A percentile compares a stretch with the other conserved stretches of the same genome.
These are phyloP conservation scores for Barnettozyma hawaiiensis DNA, from an alignment of 1,139 yeast species.

Conservation along the genomic window DNA sequence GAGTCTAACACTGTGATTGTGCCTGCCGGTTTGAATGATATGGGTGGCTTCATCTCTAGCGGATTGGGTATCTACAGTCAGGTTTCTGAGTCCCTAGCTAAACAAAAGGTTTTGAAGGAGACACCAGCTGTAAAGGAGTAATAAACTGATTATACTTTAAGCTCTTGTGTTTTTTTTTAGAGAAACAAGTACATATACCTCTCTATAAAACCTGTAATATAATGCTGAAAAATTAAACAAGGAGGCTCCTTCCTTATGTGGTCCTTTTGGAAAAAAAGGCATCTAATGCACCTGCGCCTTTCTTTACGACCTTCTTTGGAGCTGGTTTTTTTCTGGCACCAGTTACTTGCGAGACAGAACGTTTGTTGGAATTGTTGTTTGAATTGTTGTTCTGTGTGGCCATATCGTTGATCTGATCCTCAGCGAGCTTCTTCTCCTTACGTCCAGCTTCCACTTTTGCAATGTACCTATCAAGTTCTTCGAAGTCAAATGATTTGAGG, in stretches of 20 bases:
- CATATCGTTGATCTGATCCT: conserved; percentile 32
- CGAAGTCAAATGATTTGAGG: conserved; percentile 26
- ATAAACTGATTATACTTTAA: background rate
- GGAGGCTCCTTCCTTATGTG: background rate
- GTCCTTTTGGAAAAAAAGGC: conserved; percentile 20
- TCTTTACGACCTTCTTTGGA: conserved; percentile 41
- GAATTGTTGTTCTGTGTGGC: conserved; percentile 26
- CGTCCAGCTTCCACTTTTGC: conserved; percentile 29
- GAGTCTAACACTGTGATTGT: conserved; percentile 73
- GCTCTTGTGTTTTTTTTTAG: background rate
- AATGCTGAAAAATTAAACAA: background rate
- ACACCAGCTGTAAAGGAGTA: background rate
- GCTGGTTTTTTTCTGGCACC: conserved; percentile 37
- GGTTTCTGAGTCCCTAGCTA: conserved; percentile 30
- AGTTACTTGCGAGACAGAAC: conserved; percentile 22
- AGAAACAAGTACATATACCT: background rate
- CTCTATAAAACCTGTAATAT: background rate
- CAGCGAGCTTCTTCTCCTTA: conserved; percentile 29
- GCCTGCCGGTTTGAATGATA: conserved; percentile 71
- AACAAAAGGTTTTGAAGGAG: conserved; percentile 6
- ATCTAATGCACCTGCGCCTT: conserved; percentile 23
- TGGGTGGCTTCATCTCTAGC: conserved; percentile 69
- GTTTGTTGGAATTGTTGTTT: conserved; percentile 23
- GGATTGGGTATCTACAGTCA: conserved; percentile 69
- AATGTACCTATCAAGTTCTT: conserved; percentile 31